Evolutionary conservation across 495 filamentous ascomycete species (phyloP).

Genomic region (Podospora didyma): DNA sequence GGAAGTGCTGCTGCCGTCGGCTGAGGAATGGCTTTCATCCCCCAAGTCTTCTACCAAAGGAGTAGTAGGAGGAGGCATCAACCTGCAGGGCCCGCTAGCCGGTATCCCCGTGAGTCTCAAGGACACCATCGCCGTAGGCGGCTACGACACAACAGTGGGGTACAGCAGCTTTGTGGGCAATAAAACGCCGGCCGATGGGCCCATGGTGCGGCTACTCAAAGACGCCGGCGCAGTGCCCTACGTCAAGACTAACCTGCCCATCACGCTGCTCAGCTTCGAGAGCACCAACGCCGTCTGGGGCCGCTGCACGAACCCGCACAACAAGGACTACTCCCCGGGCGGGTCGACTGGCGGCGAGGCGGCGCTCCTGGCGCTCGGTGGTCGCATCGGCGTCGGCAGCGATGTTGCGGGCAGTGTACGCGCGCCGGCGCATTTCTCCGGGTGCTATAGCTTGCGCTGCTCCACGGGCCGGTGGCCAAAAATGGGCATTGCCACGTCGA

Average conservation of each 20-base stretch:
- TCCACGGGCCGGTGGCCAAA: conserved; percentile 97
- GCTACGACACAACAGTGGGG: conserved; percentile 83
- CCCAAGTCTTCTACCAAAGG: neutral
- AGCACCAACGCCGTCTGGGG: conserved; percentile 90
- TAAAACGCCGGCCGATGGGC: conserved; percentile 61
- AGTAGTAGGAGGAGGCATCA: neutral
- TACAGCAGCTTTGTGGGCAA: conserved; percentile 72
- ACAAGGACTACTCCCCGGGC: conserved; percentile 77
- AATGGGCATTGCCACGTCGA: conserved; percentile 76
- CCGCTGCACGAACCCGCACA: conserved; percentile 77
- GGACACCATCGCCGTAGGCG: conserved; percentile 78
- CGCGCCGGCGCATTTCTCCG: conserved; percentile 83
- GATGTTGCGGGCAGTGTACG: conserved; percentile 93
- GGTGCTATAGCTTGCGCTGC: conserved; percentile 86
- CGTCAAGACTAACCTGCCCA: conserved; percentile 92
- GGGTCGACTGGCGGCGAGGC: conserved; percentile 88
- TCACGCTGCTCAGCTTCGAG: conserved; percentile 89
- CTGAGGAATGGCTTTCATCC: conserved; percentile 65
- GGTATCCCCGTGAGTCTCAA: conserved; percentile 89
- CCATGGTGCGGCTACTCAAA: conserved; percentile 72
- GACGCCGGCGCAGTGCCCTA: conserved; percentile 96
- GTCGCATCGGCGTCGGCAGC: conserved; percentile 89
- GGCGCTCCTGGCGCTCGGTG: conserved; percentile 80
- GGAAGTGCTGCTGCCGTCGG: conserved; percentile 77
- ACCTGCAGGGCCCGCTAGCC: conserved; percentile 78